A percentile compares a stretch with the other conserved stretches of the same genome.
Evolutionary conservation across 257 asterid genomes (phyloP).

Genomic region (Agastache rugosa): DNA sequence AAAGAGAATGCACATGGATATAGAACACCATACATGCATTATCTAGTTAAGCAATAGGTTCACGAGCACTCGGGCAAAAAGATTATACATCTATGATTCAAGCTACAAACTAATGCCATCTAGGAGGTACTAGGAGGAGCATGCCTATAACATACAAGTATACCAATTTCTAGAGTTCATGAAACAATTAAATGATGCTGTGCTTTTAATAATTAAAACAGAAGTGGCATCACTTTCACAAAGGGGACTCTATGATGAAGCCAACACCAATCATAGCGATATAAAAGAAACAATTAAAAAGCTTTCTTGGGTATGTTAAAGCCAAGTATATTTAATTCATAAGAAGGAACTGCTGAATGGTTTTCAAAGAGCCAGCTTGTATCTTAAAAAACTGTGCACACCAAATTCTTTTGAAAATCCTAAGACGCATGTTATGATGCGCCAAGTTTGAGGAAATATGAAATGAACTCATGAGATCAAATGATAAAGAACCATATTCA

Average conservation of each 20-base stretch:
- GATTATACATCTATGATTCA: neutral
- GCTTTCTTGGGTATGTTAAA: neutral
- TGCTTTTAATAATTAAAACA: conserved; percentile 1
- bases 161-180: neutral
- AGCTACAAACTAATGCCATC: neutral
- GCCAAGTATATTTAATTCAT: neutral
- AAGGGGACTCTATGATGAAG: neutral
- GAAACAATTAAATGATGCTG: neutral
- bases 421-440: conserved; percentile 3
- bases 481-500: conserved; percentile 9
- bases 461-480: conserved; percentile 1
- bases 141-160: neutral
- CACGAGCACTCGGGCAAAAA: neutral
- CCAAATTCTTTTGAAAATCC: neutral
- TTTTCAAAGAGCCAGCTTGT: conserved; percentile 1
- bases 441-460: neutral
- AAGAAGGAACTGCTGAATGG: neutral
- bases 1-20: neutral
- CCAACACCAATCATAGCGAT: neutral
- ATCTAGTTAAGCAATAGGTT: conserved; percentile 6
- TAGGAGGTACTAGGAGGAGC: neutral
- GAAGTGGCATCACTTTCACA: conserved; percentile 7
- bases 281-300: neutral
- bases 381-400: neutral
- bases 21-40: neutral